Evolutionary conservation across 352 stramenopile genomes (phyloP), one percentile per base, ranked within the genome.

Genomic region (Globisporangium radiosum): DNA sequence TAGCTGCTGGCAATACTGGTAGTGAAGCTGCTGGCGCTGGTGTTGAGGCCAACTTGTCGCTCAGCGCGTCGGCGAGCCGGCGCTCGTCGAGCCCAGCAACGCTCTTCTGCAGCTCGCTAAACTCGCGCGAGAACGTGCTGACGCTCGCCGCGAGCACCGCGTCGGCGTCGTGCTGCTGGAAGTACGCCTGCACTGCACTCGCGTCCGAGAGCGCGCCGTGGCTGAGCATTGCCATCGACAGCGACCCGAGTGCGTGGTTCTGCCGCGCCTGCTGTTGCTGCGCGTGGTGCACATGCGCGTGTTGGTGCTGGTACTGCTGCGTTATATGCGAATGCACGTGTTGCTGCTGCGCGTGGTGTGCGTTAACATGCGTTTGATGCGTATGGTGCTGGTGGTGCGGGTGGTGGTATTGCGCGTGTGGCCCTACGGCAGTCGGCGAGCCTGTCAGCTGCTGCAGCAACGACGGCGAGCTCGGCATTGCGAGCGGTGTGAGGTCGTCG

Each of bases 61-160:
- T 39, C 7, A 69, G 49, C 19, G 59, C 63, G 14, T 69, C 63
- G 3, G 47, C 47, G 49, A 66, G 51, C 1, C 71, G 66, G 53
- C 75, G 73, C 38, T 78, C 78, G 50, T 82, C 71, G 11, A 77
- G 63, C 44, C 54, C 59, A 4, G 47, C 45, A 38, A 65, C 77
- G 47, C 62, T 71, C 17, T 81, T 76, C 52, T 80, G 73, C 55
- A 85, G 75, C 42, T 82, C 71, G 36, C 56, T 57, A 55, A 83
- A 82, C 36, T 85, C 75, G 17, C 59, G 54, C 48, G 54, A 47
- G 39, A 65, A 65, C 47, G 53, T 56, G 45, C 37, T 62, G 42
- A 59, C 44, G 42, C 48, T 65, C 25, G 54, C 52, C 0, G 48
- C 44, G 5, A 55, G 52, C 39, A 57, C 52, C 7, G 44, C 40